These are phyloP conservation scores for Aspergillus bertholletiae DNA, from an alignment of 495 filamentous ascomycete genomes.

Conservation along the genomic window DNA sequence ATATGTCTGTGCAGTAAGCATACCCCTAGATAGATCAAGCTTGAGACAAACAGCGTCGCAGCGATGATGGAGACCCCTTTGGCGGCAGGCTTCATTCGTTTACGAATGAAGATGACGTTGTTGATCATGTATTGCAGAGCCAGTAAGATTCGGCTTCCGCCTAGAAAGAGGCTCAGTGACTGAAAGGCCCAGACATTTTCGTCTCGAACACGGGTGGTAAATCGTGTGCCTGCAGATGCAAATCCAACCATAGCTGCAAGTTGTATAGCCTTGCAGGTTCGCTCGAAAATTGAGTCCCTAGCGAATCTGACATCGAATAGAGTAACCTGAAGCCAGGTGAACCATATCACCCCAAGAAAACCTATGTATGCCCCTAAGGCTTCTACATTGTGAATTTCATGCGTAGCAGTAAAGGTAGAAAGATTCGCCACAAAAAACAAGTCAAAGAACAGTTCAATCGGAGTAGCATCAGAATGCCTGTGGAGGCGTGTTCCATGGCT, in stretches of 20 bases:
- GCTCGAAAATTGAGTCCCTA: constrained; percentile 62
- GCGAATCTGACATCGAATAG: constrained; percentile 69
- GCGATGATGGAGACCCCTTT: constrained; percentile 38
- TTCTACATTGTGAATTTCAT: constrained; percentile 48
- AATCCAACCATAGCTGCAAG: constrained; percentile 63
- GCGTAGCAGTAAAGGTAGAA: constrained; percentile 56
- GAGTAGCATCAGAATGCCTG: constrained; percentile 44
- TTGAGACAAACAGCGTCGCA: constrained; percentile 36
- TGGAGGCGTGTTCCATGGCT: constrained; percentile 25
- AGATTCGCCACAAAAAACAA: constrained; percentile 68
- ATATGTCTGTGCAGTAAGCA: constrained; percentile 15
- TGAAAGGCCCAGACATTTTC: constrained; percentile 44
- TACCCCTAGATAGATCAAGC: constrained; percentile 49
- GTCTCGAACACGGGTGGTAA: constrained; percentile 43
- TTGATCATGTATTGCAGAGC: constrained; percentile 55
- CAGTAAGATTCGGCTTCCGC: constrained; percentile 54
- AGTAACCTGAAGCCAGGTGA: constrained; percentile 67
- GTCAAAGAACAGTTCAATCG: constrained; percentile 65
- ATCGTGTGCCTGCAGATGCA: constrained; percentile 55
- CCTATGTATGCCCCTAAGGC: constrained; percentile 53
- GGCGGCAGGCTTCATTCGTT: constrained; percentile 29
- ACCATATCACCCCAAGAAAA: constrained; percentile 67
- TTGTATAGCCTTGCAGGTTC: constrained; percentile 59
- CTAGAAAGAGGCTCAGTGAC: constrained; percentile 53
- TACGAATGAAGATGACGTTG: constrained; percentile 41